phyloP scores from a whole-genome alignment of 2,329 filamentous ascomycete genomes.

The Penicillium paneum region DNA sequence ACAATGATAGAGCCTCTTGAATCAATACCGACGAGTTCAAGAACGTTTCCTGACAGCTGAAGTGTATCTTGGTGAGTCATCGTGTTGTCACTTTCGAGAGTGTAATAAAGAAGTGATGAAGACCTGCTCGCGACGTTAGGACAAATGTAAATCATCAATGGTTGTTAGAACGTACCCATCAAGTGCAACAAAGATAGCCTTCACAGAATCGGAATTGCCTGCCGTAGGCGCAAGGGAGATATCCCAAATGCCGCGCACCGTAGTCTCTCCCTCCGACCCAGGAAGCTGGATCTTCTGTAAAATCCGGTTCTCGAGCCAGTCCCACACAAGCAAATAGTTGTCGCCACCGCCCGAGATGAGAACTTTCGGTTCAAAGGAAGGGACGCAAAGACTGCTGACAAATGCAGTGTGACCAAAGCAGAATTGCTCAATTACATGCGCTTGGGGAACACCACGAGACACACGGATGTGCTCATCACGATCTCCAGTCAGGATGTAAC shows the following conservation, averaged over 20 bases:
- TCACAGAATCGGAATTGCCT: slow-evolving; percentile 10
- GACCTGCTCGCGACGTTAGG: slow-evolving; percentile 52
- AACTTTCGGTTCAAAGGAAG: slow-evolving; percentile 53
- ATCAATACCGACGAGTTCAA: slow-evolving; percentile 51
- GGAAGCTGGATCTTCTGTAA: slow-evolving; percentile 33
- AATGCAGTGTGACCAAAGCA: slow-evolving; percentile 88
- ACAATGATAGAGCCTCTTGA: slow-evolving; percentile 41
- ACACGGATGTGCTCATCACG: slow-evolving; percentile 83
- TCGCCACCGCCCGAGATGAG: slow-evolving; percentile 88
- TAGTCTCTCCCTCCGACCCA: slow-evolving; percentile 31
- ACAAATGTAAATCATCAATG: background rate
- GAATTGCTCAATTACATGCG: slow-evolving; percentile 83
- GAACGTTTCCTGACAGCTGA: slow-evolving; percentile 61
- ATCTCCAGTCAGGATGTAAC: slow-evolving; percentile 65
- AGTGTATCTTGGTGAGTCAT: slow-evolving; percentile 54
- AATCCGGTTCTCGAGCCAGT: slow-evolving; percentile 59
- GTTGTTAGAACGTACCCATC: slow-evolving; percentile 52
- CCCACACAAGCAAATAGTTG: slow-evolving; percentile 72
- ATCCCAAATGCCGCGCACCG: slow-evolving; percentile 54
- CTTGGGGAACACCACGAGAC: slow-evolving; percentile 74
- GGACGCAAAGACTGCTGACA: slow-evolving; percentile 70
- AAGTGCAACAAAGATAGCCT: slow-evolving; percentile 51
- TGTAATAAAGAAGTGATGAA: slow-evolving; percentile 66
- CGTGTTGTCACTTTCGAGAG: slow-evolving; percentile 49
- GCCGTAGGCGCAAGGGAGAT: slow-evolving; percentile 25